phyloP scores from a whole-genome alignment of 768 basidiomycete species.

The Solioccasus polychromus region DNA sequence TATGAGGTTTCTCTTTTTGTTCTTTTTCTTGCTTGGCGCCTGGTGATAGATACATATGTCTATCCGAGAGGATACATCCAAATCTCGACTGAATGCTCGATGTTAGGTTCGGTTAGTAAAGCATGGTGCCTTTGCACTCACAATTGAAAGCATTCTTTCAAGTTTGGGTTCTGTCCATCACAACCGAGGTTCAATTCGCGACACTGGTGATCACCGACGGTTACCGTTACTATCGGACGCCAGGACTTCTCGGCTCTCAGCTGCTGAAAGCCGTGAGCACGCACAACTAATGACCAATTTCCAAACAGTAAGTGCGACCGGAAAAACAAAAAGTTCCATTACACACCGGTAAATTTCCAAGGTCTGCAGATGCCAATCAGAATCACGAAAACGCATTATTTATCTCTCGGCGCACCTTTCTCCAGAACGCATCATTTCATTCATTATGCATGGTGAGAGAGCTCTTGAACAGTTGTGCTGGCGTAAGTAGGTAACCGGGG shows the following conservation, averaged over 20 bases:
- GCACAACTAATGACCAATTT: conserved; percentile 33
- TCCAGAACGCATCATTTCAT: too few relatives aligned
- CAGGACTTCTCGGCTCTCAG: conserved; percentile 62
- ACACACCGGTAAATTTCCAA: conserved; percentile 15
- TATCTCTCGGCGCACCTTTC: too few relatives aligned
- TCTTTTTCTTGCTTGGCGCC: conserved; percentile 61
- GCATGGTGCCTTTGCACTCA: conserved; percentile 30
- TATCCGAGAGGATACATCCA: conserved; percentile 38
- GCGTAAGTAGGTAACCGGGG: too few relatives aligned
- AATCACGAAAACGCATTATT: too few relatives aligned
- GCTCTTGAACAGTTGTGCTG: too few relatives aligned
- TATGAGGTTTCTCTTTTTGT: conserved; percentile 52
- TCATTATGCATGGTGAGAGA: too few relatives aligned
- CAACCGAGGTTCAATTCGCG: conserved; percentile 60
- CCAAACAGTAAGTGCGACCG: background rate
- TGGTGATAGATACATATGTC: conserved; percentile 58
- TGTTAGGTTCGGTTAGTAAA: background rate
- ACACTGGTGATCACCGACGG: conserved; percentile 47
- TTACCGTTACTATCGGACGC: conserved; percentile 62
- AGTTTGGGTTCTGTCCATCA: conserved; percentile 71
- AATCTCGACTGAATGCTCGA: conserved; percentile 36
- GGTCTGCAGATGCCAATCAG: too few relatives aligned
- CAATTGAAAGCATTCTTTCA: conserved; percentile 53
- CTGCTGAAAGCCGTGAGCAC: conserved; percentile 35
- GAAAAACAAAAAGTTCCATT: too few relatives aligned